A percentile compares a stretch with the other conserved stretches of the same genome.
phyloP scores from a whole-genome alignment of 352 stramenopile genomes.

The Globisporangium spinosum region DNA sequence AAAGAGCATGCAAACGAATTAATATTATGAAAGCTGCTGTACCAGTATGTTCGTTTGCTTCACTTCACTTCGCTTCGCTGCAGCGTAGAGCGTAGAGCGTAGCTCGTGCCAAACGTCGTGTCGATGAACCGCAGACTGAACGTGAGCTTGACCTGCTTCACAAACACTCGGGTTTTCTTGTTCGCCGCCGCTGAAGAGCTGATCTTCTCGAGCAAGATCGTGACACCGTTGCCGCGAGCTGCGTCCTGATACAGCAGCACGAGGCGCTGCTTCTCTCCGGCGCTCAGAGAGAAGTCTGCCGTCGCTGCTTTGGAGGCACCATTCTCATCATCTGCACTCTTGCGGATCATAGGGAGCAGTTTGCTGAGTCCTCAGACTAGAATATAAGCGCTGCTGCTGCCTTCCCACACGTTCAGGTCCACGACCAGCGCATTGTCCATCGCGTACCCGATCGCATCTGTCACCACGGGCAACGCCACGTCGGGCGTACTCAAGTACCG shows the following conservation, averaged over 20 bases:
- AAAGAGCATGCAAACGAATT: not conserved
- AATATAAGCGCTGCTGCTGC: slow-evolving; percentile 28
- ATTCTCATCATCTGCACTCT: not conserved
- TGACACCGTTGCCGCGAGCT: slow-evolving; percentile 27
- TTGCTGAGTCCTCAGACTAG: slow-evolving; percentile 50
- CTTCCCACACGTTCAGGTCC: slow-evolving; percentile 58
- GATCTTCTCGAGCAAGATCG: slow-evolving; percentile 20
- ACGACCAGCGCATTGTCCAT: slow-evolving; percentile 42
- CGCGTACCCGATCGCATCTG: slow-evolving; percentile 37
- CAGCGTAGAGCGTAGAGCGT: slow-evolving; percentile 22
- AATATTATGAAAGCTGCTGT: not conserved
- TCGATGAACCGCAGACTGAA: slow-evolving; percentile 52
- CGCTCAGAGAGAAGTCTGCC: slow-evolving; percentile 27
- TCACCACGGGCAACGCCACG: slow-evolving; percentile 24
- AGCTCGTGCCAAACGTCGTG: slow-evolving; percentile 40
- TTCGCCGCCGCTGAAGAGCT: not conserved
- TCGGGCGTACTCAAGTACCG: slow-evolving; percentile 26
- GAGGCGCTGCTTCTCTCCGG: slow-evolving; percentile 14
- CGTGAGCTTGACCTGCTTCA: slow-evolving; percentile 38
- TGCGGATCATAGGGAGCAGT: slow-evolving; percentile 20
- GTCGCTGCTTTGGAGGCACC: not conserved
- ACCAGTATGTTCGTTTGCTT: not conserved
- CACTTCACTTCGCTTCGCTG: slow-evolving; percentile 3
- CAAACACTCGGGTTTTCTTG: slow-evolving; percentile 22
- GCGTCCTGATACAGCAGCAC: slow-evolving; percentile 29